Evolutionary conservation across 345 rosid species (phyloP), one percentile per base, ranked within the genome.

Genomic region (Garcia nutans): DNA sequence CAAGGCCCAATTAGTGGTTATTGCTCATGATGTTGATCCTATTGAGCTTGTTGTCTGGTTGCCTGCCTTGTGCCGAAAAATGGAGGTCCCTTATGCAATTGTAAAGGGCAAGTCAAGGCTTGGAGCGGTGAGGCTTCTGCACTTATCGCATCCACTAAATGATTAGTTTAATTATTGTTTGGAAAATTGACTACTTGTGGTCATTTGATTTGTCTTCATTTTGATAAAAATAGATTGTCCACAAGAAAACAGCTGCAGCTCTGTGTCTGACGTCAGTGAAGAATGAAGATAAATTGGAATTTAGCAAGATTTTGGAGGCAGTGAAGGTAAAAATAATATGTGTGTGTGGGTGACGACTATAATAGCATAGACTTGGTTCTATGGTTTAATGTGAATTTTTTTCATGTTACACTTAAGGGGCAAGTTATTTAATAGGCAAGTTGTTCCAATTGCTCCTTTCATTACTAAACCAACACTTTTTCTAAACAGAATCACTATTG

Each of bases 1-100:
- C 79, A 89, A 88, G 84, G 93, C 91, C 6, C 93, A 88, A 59
- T 69, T 89, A 84, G 96, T 91, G 49, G 85, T 91, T 71, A 91
- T 91, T 28, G 96, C 93, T n/a, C 96, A 89, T 55, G 96, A 91
- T 77, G 96, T 91, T 10, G 93, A 91, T 76, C 96, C 93, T 9
- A 91, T 91, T 26, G 96, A 91, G 86, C 77, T 89, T 85, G 96
- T 91, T 65, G 93, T 91, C 7, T 91, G 96, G 96, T 71, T 91
- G 42, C 96, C 96, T 44, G 90, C 96, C 33, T 77, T 91, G 13
- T 91, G 96, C 80, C 85, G 96, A 33, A 91, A 91, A 82, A 89
- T 91, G 93, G 96, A 91, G 83, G 88, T 91, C 31, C 96, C 96
- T 0, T 91, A 91, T 86, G 90, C 85, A 87, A 74, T 91, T 68